phyloP scores from a whole-genome alignment of 768 basidiomycete species.

The Crepidotus variabilis region DNA sequence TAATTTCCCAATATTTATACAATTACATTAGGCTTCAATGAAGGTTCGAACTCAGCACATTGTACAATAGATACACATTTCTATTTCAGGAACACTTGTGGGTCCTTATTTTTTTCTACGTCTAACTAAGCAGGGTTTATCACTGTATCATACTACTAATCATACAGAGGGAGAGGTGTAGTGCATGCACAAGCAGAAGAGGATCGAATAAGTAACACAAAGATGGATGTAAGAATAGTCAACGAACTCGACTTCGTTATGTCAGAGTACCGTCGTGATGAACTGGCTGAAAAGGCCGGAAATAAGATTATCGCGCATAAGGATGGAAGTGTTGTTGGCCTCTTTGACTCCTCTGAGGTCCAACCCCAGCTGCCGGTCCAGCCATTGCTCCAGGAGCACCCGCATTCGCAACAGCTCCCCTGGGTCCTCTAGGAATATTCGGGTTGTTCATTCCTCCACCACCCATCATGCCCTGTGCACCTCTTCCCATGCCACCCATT shows the following conservation, averaged over 20 bases:
- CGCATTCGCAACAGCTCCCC: conserved; percentile 34
- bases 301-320: conserved; percentile 57
- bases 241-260: no score
- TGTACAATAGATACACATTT: not conserved
- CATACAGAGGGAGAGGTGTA: no score
- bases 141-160: not conserved
- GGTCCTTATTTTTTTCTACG: not conserved
- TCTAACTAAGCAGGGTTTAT: not conserved
- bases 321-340: conserved; percentile 85
- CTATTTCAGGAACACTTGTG: not conserved
- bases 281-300: not conserved
- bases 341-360: conserved; percentile 70
- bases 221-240: no score
- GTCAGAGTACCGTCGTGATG: not conserved
- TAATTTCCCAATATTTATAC: no score
- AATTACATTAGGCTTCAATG: no score
- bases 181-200: no score
- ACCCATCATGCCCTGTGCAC: conserved; percentile 36
- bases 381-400: conserved; percentile 35
- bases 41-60: no score
- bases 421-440: conserved; percentile 60
- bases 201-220: no score
- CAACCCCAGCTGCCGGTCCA: conserved; percentile 46
- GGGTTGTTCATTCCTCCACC: conserved; percentile 44
- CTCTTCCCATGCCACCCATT: conserved; percentile 41